Base-by-base conservation (phyloP, 179 eudicot species). In the Camellia oleifera region DNA sequence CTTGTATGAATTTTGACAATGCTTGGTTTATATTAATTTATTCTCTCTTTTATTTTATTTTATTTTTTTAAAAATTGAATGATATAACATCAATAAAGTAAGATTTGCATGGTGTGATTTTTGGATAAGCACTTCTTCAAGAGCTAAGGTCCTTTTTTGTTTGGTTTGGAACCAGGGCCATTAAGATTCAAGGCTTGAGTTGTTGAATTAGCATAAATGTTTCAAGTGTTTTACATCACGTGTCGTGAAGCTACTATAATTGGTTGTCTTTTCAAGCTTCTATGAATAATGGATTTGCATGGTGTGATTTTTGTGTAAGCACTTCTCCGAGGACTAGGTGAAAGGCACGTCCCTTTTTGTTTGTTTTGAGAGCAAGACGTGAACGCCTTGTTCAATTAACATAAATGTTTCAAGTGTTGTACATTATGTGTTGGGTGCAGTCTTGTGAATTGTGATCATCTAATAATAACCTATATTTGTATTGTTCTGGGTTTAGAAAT, bases 71-170 rank as follows among this genome's bases (percentile, higher is more conserved):
- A 32, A 32, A 32, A 32, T 32, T 32, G 58, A 76, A 62, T 44
- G 56, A 62, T 62, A 10, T 62, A 12, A 20, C 77, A 12, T 57
- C 23, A 40, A 63, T n/a, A 14, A 62, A 72, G 53, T 69, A 7
- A 45, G 73, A n/a, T 69, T 69, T 45, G 73, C 32, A 17, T 69
- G 54, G 73, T 69, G 54, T 45, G 54, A 18, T 69, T 11, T 69
- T 18, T 17, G 73, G 23, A 69, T 45, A 17, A 69, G 73, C 53
- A 14, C 73, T 69, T 69, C 23, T 45, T 4, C 7, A 69, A 69
- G 18, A 54, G 48, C 45, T 53, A 6, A 18, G 26, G 18, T 42
- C 54, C 11, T 11, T 54, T 6, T 73, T 40, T 54, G 20, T 54
- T 13, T 73, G 12, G 60, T 50, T 72, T 52, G 57, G 10, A 23